These are phyloP conservation scores for Alloteropsis semialata DNA, from an alignment of 176 grass and related monocot species.

Conservation along the genomic window DNA sequence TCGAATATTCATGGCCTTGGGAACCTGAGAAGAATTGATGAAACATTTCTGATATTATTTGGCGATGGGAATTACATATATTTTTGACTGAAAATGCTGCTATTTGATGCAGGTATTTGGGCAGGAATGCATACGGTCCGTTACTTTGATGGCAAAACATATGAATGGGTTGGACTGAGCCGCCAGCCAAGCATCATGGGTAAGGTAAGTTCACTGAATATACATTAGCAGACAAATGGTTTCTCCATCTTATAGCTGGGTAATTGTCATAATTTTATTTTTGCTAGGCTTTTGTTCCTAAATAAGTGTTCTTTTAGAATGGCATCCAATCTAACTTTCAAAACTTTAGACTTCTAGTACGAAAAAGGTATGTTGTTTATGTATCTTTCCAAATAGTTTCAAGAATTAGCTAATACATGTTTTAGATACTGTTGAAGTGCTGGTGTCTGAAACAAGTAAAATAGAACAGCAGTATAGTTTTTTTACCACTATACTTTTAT, in stretches of 20 bases:
- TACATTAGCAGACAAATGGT: background rate
- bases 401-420: background rate
- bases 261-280: background rate
- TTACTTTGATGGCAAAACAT: conserved; percentile 97
- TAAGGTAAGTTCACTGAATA: conserved; percentile 74
- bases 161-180: conserved; percentile 97
- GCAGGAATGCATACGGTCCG: conserved; percentile 94
- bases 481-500: background rate
- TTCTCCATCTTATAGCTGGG: background rate
- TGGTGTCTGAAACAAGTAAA: background rate
- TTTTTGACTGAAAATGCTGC: conserved; percentile 5
- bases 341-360: background rate
- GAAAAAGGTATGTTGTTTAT: background rate
- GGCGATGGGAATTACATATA: background rate
- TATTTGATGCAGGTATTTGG: conserved; percentile 81
- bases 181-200: conserved; percentile 93
- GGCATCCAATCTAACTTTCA: background rate
- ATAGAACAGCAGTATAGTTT: background rate
- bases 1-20: background rate
- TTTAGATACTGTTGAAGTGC: background rate
- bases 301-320: background rate
- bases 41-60: conserved; percentile 4
- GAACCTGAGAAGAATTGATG: background rate
- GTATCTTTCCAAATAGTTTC: background rate
- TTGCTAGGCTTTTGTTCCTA: background rate